Percentiles rank a stretch among this genome's conserved stretches.
These are phyloP conservation scores for Umbelopsis sp. DNA, from an alignment of 192 early-diverging fungal species.

Conservation along the genomic window DNA sequence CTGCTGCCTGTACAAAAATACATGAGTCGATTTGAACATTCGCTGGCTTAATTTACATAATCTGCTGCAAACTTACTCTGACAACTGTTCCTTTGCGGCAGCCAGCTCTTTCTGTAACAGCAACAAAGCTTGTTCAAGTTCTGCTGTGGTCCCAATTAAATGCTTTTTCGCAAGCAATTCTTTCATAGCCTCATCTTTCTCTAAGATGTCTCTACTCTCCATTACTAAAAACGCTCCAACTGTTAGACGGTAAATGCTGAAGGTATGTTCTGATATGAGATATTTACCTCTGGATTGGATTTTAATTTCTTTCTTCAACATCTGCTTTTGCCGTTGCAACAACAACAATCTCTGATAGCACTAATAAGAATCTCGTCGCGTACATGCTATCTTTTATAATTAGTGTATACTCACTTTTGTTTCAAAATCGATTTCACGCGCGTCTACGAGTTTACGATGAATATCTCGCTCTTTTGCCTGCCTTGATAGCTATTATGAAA, in stretches of 20 bases:
- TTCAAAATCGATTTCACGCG: constrained; percentile 2
- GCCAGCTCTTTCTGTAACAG: neutral
- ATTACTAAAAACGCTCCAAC: neutral
- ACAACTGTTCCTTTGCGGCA: neutral
- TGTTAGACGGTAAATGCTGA: neutral
- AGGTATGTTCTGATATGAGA: neutral
- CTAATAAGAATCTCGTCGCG: neutral
- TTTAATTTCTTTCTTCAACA: constrained; percentile 1
- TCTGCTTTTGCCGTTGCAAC: neutral
- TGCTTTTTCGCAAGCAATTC: constrained; percentile 9
- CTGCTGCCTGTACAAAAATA: neutral
- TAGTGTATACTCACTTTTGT: neutral
- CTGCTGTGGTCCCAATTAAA: constrained; percentile 3
- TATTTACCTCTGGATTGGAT: neutral
- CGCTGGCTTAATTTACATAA: neutral
- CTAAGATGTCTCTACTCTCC: neutral
- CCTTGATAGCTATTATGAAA: neutral
- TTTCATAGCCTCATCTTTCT: neutral
- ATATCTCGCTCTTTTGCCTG: neutral
- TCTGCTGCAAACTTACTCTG: neutral
- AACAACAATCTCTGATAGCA: neutral
- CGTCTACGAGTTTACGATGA: neutral
- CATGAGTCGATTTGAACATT: neutral
- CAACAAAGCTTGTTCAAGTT: neutral
- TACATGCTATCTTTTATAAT: neutral